Base-by-base conservation (phyloP, 208 protist genomes). In the Leishmania gerbilli region DNA sequence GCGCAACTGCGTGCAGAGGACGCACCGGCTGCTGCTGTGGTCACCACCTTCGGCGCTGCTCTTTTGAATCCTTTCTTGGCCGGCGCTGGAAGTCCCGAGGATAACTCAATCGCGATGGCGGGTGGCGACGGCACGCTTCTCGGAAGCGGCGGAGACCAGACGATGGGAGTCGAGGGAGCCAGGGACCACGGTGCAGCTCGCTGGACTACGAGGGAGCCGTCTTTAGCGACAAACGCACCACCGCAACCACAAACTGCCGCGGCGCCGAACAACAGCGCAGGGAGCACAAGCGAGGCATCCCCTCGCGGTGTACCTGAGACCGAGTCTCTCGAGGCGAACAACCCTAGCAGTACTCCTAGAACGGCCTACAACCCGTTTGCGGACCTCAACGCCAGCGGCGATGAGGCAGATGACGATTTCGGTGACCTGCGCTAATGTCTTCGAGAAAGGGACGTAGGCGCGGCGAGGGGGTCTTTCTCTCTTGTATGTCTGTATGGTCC, bases 351-450 rank as follows among this genome's bases (percentile, higher is more conserved):
- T 45, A 21, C 40, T 45, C 40, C 71, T 34, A 47, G 34, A 34
- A 13, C 64, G 47, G 15, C 71, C 34, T 78, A 77, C 78, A 86
- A 86, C 65, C 77, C 77, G 13, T 81, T 82, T 62, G 77, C 72
- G 3, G 79, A 82, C 47, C 64, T 82, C 49, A 53, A 77, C 8
- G 37, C 19, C 31, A 60, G 75, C 49, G 80, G 37, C 27, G 83
- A 77, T 21, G 79, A 80, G 34, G 76, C 71, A 5, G 75, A 83
- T 5, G 79, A 76, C 19, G 83, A 40, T 24, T 67, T 87, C 55
- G 68, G 45, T n/a, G 71, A 80, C 45, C 65, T 86, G 74, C 60
- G 74, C 27, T 86, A 68, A 67, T 34, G 5, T 8, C 34, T 34
- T 69, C 4, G 17, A 21, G 65, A 49, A 6, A 24, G 1, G 47